Evolutionary conservation across 2,329 filamentous ascomycete genomes (phyloP).

Genomic region (Ceratocystis alfenasii): DNA sequence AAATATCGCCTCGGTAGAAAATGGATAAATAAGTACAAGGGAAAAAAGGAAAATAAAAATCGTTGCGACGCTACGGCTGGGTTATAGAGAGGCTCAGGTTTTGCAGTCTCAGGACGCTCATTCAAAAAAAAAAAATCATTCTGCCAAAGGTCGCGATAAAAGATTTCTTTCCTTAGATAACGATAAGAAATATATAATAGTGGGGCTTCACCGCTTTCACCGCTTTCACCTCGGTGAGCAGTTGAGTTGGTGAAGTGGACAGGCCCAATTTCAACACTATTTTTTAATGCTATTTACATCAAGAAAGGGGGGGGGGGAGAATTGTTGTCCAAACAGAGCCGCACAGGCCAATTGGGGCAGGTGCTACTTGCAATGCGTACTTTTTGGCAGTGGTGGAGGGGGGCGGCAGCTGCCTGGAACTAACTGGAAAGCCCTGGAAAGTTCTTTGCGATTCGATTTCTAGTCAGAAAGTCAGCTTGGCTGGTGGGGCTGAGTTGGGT

Average conservation of each 20-base stretch:
- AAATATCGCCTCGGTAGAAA: background rate
- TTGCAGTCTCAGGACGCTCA: background rate
- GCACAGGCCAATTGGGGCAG: background rate
- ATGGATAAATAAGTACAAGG: background rate
- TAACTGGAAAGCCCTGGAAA: slow-evolving; percentile 16
- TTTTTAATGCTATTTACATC: background rate
- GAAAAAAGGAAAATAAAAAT: slow-evolving; percentile 4
- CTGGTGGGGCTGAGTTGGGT: slow-evolving; percentile 18
- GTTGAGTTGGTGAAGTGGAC: background rate
- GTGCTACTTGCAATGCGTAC: background rate
- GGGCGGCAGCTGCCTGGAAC: slow-evolving; percentile 3
- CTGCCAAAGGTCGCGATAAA: slow-evolving; percentile 20
- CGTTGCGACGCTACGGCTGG: background rate
- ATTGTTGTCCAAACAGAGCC: background rate
- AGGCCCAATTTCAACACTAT: background rate
- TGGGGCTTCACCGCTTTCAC: slow-evolving; percentile 12
- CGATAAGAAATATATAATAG: slow-evolving; percentile 17
- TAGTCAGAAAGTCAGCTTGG: slow-evolving; percentile 8
- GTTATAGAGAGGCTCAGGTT: slow-evolving; percentile 1
- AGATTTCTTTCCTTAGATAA: slow-evolving; percentile 22
- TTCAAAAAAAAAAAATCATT: slow-evolving; percentile 16
- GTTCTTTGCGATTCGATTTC: slow-evolving; percentile 21
- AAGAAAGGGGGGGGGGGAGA: background rate
- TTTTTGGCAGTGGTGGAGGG: background rate
- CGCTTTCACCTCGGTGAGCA: slow-evolving; percentile 16